Percentiles rank a stretch among this genome's conserved stretches.
These are phyloP conservation scores for Cladosporium sp. DNA, from an alignment of 2,329 filamentous ascomycete genomes.

Conservation along the genomic window DNA sequence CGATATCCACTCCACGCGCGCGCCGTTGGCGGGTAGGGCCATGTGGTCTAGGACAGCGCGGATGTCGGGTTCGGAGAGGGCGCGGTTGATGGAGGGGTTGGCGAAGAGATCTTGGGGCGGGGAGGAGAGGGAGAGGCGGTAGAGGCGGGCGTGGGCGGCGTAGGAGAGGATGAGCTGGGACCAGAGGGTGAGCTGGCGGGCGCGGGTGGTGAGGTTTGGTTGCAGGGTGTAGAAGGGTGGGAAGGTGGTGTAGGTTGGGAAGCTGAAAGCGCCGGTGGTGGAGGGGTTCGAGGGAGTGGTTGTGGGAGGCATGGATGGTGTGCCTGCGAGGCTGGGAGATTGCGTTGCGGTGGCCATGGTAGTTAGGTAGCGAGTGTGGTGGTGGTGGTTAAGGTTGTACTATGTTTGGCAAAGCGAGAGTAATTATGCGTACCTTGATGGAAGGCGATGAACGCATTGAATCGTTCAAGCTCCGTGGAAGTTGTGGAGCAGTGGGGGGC, in stretches of 20 bases:
- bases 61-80: constrained; percentile 54
- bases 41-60: constrained; percentile 59
- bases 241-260: constrained; percentile 64
- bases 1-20: constrained; percentile 62
- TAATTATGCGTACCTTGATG: not conserved
- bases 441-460: constrained; percentile 14
- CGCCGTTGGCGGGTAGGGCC: constrained; percentile 51
- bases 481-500: constrained; percentile 11
- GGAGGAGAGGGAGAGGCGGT: constrained; percentile 68
- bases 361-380: not conserved
- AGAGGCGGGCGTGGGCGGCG: constrained; percentile 75
- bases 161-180: constrained; percentile 80
- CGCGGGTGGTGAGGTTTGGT: constrained; percentile 69
- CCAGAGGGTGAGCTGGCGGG: constrained; percentile 82
- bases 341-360: constrained; percentile 18
- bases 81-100: constrained; percentile 46
- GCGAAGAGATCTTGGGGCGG: constrained; percentile 53
- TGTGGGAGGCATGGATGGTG: constrained; percentile 12
- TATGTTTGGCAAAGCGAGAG: not conserved
- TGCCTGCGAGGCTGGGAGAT: not conserved
- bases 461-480: not conserved
- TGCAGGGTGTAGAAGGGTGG: constrained; percentile 85
- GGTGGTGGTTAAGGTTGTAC: not conserved
- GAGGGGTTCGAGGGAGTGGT: constrained; percentile 15
- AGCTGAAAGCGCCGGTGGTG: constrained; percentile 38